Base-by-base conservation (phyloP, 805 yeast species). In the Starmerella asiatica region DNA sequence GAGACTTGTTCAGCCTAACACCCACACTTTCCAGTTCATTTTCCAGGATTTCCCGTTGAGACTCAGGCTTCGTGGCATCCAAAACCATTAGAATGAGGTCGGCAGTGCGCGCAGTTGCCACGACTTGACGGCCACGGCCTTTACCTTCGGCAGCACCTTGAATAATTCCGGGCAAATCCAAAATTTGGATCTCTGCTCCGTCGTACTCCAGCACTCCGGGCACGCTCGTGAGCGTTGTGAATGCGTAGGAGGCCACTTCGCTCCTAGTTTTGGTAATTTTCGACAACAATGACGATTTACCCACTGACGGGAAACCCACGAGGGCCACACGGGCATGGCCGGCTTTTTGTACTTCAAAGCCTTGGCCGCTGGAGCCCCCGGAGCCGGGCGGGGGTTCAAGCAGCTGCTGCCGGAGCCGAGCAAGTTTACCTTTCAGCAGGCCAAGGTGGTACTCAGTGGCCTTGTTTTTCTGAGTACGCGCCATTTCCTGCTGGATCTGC, bases 391-490 rank as follows among this genome's bases (percentile, higher is more conserved):
- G 78, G 5, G 96, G 97, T 49, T 86, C 96, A 34, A 88, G 67
- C 37, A 88, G 69, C 65, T 88, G 94, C 54, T 93, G 77, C 56
- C 97, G 72, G 55, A 81, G 81, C 48, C 93, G 70, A 8, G 98
- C 98, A 32, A 91, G 71, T 58, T 88, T 91, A 39, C 97, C 98
- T 62, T 88, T 86, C 39, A 91, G 67, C 19, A 88, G 71, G 48
- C 98, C 97, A 55, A 88, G 70, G 59, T 88, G 98, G 60, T 91
- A 86, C 65, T 88, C 97, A 1, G 98, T 88, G 47, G 98, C 97
- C 63, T 88, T 88, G 57, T 88, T 88, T 67, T 91, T 88, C 58
- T 88, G 98, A 24, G 98, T 88, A 46, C 95, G 71, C 26, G 94
- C 74, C 68, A 88, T 76, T 60, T 88, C 98, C 62, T 77, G 84